A percentile compares a stretch with the other conserved stretches of the same genome.
phyloP scores from a whole-genome alignment of 129 eudicot genomes.

The Flaveria ramosissima region DNA sequence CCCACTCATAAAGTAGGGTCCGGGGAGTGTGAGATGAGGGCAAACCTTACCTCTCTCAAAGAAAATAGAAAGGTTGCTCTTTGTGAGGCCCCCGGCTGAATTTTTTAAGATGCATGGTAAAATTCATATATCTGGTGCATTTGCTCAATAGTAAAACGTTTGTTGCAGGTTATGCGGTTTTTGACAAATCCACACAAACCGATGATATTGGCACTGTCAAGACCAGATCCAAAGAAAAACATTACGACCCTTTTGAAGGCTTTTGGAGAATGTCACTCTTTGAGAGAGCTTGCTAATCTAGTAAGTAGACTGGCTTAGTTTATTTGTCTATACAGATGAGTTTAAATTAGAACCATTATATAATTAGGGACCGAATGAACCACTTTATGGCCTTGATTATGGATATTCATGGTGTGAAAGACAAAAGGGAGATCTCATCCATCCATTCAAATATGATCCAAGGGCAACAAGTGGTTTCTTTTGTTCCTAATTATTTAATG shows the following conservation, averaged over 20 bases:
- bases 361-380: neutral
- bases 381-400: neutral
- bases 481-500: neutral
- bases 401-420: no score
- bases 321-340: neutral
- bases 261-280: constrained; percentile 90
- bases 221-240: constrained; percentile 94
- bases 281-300: constrained; percentile 90
- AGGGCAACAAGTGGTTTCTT: neutral
- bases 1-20: no score
- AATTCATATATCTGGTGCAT: neutral
- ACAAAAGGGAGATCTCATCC: neutral
- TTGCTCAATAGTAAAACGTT: neutral
- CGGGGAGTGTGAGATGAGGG: no score
- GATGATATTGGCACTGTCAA: constrained; percentile 86
- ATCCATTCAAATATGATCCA: neutral
- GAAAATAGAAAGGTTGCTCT: no score
- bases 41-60: no score
- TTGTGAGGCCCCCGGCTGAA: no score
- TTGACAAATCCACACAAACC: constrained; percentile 97
- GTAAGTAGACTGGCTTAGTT: constrained; percentile 45
- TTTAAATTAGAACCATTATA: neutral
- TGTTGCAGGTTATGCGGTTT: constrained; percentile 74
- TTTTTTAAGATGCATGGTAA: neutral
- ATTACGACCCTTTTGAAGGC: constrained; percentile 86